Base-by-base conservation (phyloP, 306 rosid genomes). In the Castanea mollissima region DNA sequence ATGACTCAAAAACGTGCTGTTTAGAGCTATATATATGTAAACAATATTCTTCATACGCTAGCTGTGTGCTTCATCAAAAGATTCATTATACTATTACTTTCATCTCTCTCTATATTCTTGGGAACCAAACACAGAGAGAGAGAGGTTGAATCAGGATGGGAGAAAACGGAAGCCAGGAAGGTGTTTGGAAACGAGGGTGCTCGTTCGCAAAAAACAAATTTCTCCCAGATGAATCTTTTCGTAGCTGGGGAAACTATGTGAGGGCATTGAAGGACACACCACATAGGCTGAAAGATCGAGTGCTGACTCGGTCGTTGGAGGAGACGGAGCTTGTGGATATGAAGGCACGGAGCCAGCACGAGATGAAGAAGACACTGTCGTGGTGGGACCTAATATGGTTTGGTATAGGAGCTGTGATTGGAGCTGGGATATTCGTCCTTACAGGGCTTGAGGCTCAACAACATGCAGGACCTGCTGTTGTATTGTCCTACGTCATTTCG, bases 311-410 rank as follows among this genome's bases (percentile, higher is more conserved):
- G 52, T 94, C 98, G 18, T 6, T 6, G 49, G 97, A 92, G 29
- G 75, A 77, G 0, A 75, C 85, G 8, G 98, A 94, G 87, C 72
- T 94, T 5, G 93, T 92, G 41, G 94, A 90, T 16, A 4, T 92
- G 79, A 89, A 84, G 85, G 89, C 90, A 2, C 83, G 81, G 80
- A 94, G 98, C 81, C 75, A 78, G 18, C 67, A 87, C 71, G 91
- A 88, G 77, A 94, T 94, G 98, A 94, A 92, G 93, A 92, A 88
- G 81, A 87, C 86, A 25, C 89, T 94, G 13, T 88, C 69, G 3
- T 94, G 99, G 99, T 92, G 99, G 99, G 99, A 92, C 74, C 88
- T 94, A 3, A 88, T 92, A 51, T 94, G 99, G 97, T 90, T 92
- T 71, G 93, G 99, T 0, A 54, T 94, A 74, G 97, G 97, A 0